Evolutionary conservation across 2,329 filamentous ascomycete genomes (phyloP).

Genomic region (Cladophialophora immunda): DNA sequence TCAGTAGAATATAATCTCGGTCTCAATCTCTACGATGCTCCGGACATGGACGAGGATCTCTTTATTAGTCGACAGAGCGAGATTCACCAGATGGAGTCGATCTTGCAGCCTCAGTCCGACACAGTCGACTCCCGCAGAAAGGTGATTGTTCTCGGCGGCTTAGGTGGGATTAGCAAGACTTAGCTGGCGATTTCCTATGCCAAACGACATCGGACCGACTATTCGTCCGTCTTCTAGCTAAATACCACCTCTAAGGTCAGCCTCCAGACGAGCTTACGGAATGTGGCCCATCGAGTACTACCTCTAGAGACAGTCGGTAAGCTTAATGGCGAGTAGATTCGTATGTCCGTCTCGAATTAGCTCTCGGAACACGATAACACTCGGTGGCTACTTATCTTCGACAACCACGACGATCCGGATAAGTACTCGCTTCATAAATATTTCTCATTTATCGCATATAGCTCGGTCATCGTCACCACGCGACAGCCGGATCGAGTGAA

Average conservation of each 20-base stretch:
- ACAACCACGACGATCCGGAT: slow-evolving; percentile 39
- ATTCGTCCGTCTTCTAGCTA: slow-evolving; percentile 56
- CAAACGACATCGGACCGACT: slow-evolving; percentile 46
- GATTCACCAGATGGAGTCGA: slow-evolving; percentile 28
- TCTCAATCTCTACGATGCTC: slow-evolving; percentile 21
- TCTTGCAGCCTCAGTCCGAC: slow-evolving; percentile 21
- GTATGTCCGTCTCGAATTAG: slow-evolving; percentile 26
- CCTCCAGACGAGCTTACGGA: slow-evolving; percentile 46
- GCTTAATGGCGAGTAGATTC: slow-evolving; percentile 15
- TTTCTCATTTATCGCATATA: slow-evolving; percentile 32
- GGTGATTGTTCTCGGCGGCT: slow-evolving; percentile 48
- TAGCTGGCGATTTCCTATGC: slow-evolving; percentile 52
- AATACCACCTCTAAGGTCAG: slow-evolving; percentile 50
- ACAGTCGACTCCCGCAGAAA: neutral
- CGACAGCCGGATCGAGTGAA: slow-evolving; percentile 25
- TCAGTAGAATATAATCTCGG: slow-evolving; percentile 20
- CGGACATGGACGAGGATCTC: slow-evolving; percentile 20
- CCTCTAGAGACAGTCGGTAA: neutral
- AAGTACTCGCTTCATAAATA: slow-evolving; percentile 32
- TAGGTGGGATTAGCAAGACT: slow-evolving; percentile 59
- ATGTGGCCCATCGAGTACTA: slow-evolving; percentile 21
- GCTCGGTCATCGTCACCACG: slow-evolving; percentile 40
- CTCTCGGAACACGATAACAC: slow-evolving; percentile 35
- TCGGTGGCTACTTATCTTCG: slow-evolving; percentile 41
- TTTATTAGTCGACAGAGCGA: slow-evolving; percentile 30